A percentile compares a stretch with the other conserved stretches of the same genome.
Evolutionary conservation across 1,139 yeast genomes (phyloP).

Genomic region (Blastobotrys elegans): DNA sequence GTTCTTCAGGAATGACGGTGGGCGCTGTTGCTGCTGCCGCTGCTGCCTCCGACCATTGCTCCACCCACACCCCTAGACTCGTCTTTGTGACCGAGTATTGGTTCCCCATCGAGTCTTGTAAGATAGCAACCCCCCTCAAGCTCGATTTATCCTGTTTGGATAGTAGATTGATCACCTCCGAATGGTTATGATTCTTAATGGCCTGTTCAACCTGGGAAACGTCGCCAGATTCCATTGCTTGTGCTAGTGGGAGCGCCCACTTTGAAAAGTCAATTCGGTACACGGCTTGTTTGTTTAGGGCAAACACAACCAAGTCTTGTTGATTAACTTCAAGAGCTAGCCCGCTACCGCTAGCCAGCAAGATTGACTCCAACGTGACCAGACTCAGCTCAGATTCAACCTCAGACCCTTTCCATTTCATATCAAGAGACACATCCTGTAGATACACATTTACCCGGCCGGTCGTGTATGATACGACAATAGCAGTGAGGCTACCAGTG

Average conservation of each 20-base stretch:
- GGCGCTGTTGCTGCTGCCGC: not conserved
- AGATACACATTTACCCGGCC: constrained; percentile 27
- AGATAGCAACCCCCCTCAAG: constrained; percentile 16
- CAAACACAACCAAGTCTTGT: constrained; percentile 13
- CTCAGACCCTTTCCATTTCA: constrained; percentile 20
- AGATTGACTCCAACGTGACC: constrained; percentile 16
- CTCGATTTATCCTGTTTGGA: constrained; percentile 8
- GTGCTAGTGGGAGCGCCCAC: constrained; percentile 27
- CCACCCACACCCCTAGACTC: constrained; percentile 13
- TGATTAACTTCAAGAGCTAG: not conserved
- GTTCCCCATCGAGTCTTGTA: constrained; percentile 15
- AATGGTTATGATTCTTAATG: not conserved
- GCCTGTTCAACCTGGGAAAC: constrained; percentile 8
- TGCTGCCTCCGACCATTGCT: constrained; percentile 14
- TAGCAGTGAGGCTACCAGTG: constrained; percentile 28
- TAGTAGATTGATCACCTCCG: constrained; percentile 5
- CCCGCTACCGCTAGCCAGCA: not conserved
- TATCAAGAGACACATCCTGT: constrained; percentile 26
- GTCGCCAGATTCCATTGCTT: constrained; percentile 23
- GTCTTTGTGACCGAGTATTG: constrained; percentile 16
- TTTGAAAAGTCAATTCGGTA: constrained; percentile 22
- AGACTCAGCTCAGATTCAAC: not conserved
- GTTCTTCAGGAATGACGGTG: not conserved
- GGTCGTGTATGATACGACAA: constrained; percentile 24
- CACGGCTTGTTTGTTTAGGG: constrained; percentile 5